Evolutionary conservation across 768 basidiomycete species (phyloP), one percentile per base, ranked within the genome.

Genomic region (Tylopilus sp.): DNA sequence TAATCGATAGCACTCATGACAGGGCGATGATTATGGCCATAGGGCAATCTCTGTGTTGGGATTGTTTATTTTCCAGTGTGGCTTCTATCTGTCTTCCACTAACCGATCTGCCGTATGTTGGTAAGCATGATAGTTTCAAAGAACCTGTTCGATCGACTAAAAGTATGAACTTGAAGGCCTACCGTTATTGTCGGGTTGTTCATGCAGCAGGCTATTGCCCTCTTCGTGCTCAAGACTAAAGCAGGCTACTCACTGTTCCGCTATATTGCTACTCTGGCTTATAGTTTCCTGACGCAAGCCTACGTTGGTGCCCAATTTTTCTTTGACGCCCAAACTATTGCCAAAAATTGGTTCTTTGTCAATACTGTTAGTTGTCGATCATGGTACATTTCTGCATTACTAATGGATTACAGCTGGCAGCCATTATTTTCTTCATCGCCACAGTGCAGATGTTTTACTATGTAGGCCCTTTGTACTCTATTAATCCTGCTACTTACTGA

Each of bases 391-490:
- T 55, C 52, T 54, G 48, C 47, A 55, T 58, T 26, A 48, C 49
- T 67, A 48, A 63, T 36, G 14, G 17, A 17, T 33, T 25, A 24
- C 62, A 88, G 81, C 80, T 93, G 36, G 63, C 80, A 11, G 80
- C 86, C 19, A 88, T 96, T 69, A 91, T 97, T 65, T 96, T 96
- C 79, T 97, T 97, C 78, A 82, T 97, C 60, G 92, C 93, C 25
- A 87, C 91, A 59, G 82, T 94, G 50, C 91, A 94, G 70, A 92
- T 93, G 89, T 69, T 91, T 71, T 94, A 92, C 74, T 88, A 93
- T 56, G 71, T 63, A 54, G 24, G 59, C 56, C 13, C n/a, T n/a
- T 29, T 24, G 14, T n/a, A 37, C 9, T 21, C 25, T 14, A 6
- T 55, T 4, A 21, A 41, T 22, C 36, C 12, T 16, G 17, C 16